Conservation (phyloP, 2,329 filamentous ascomycete species). For the Diplodia sapinea region DNA sequence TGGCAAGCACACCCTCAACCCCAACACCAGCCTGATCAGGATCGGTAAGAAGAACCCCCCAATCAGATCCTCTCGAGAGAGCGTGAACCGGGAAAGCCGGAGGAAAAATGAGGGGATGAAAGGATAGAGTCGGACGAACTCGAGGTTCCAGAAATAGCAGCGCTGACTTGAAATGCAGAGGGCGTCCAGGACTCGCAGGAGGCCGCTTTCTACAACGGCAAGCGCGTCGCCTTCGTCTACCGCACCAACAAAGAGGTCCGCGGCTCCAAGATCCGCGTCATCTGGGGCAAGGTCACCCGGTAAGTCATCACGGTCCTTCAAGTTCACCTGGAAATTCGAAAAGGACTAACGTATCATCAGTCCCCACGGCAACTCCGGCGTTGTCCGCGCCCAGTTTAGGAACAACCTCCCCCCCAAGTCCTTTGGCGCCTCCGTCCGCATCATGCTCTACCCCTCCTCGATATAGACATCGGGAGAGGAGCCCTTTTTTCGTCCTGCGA, state of each 20-base stretch:
- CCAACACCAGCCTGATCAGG: conserved; percentile 85
- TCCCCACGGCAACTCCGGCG: conserved; percentile 79
- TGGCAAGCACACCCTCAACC: conserved; percentile 65
- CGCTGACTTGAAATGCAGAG: conserved; percentile 13
- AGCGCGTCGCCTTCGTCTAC: conserved; percentile 98
- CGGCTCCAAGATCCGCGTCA: conserved; percentile 92
- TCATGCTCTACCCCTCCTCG: conserved; percentile 82
- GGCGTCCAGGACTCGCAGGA: conserved; percentile 84
- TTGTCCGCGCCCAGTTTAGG: conserved; percentile 94
- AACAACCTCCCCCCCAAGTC: conserved; percentile 91
- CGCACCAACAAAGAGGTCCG: conserved; percentile 89
- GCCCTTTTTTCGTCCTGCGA: not conserved
- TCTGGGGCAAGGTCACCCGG: conserved; percentile 96
- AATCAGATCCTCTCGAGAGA: not conserved
- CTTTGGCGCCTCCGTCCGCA: conserved; percentile 72
- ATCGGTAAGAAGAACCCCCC: conserved; percentile 66
- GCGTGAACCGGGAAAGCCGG: not conserved
- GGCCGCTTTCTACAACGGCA: conserved; percentile 95
- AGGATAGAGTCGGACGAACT: not conserved
- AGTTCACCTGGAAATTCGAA: too few relatives aligned
- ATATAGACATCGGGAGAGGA: conserved; percentile 19
- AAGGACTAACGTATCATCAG: not conserved
- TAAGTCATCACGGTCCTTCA: not conserved
- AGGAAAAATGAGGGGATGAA: not conserved
- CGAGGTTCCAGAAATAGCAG: not conserved